phyloP scores from a whole-genome alignment of 345 rosid species.

The Raphanus raphanistrum region DNA sequence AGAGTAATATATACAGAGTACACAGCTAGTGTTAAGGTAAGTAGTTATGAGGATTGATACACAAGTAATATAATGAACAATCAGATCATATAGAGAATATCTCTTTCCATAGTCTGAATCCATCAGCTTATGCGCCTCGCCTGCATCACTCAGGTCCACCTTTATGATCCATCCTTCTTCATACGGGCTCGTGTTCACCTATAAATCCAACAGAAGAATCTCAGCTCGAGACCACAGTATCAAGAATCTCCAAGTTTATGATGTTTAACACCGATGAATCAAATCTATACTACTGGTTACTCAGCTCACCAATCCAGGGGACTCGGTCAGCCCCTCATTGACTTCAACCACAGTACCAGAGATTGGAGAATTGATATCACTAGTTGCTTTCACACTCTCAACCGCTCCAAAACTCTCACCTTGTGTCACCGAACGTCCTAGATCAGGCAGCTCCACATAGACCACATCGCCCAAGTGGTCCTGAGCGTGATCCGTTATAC shows the following conservation, averaged over 20 bases:
- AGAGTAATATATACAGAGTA: too few relatives aligned
- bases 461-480: conserved; percentile 97
- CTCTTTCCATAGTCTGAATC: too few relatives aligned
- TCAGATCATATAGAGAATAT: too few relatives aligned
- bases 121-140: conserved; percentile 71
- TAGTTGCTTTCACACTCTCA: conserved; percentile 97
- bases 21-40: too few relatives aligned
- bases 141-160: conserved; percentile 56
- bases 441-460: conserved; percentile 87
- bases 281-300: not conserved
- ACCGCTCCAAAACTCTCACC: conserved; percentile 88
- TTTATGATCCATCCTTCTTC: conserved; percentile 84
- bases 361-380: conserved; percentile 89
- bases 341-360: conserved; percentile 81
- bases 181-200: conserved; percentile 86
- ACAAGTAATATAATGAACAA: too few relatives aligned
- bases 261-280: not conserved
- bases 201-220: not conserved
- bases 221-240: not conserved
- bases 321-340: conserved; percentile 54
- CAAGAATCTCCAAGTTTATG: not conserved
- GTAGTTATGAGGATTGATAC: too few relatives aligned
- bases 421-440: conserved; percentile 60
- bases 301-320: conserved; percentile 80
- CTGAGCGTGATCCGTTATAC: conserved; percentile 97